Conservation (phyloP, 2,329 filamentous ascomycete species). For the Apiospora koreana region DNA sequence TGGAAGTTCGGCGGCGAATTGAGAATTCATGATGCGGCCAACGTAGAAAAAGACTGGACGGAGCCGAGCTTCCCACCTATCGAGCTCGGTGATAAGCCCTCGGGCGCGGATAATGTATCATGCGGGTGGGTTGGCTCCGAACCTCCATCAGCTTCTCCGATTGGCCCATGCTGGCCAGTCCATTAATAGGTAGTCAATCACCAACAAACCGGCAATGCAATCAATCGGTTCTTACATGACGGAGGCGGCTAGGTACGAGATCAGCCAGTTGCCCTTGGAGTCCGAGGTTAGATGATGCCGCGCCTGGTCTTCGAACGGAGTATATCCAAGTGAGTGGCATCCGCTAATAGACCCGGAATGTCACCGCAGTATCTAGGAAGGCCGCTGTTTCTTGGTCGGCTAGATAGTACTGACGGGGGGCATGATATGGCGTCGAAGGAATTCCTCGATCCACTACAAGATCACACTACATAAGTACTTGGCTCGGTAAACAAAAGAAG, state of each 20-base stretch:
- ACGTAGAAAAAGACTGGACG: slow-evolving; percentile 7
- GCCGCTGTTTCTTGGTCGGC: neutral
- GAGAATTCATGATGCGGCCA: slow-evolving; percentile 6
- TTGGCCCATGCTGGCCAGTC: too few species aligned
- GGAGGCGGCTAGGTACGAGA: too few species aligned
- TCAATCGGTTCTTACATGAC: too few species aligned
- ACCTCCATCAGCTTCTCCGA: neutral
- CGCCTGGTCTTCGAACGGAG: neutral
- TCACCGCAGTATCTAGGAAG: neutral
- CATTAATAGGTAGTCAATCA: too few species aligned
- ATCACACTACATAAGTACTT: neutral
- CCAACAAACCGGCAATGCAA: too few species aligned
- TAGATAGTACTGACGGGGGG: neutral
- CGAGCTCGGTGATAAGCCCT: slow-evolving; percentile 8
- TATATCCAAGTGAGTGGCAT: neutral
- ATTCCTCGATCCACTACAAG: neutral
- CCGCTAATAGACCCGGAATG: neutral
- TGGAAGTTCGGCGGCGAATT: slow-evolving; percentile 6
- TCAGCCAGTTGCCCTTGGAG: too few species aligned
- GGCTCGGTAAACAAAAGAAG: neutral
- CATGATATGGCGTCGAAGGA: neutral
- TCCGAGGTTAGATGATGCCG: neutral
- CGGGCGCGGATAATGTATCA: neutral
- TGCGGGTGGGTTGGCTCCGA: slow-evolving; percentile 3
- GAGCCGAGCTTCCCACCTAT: slow-evolving; percentile 8